Percentiles rank a stretch among this genome's conserved stretches.
These are phyloP conservation scores for Phytophthora sp. DNA, from an alignment of 352 stramenopile species.

Conservation along the genomic window DNA sequence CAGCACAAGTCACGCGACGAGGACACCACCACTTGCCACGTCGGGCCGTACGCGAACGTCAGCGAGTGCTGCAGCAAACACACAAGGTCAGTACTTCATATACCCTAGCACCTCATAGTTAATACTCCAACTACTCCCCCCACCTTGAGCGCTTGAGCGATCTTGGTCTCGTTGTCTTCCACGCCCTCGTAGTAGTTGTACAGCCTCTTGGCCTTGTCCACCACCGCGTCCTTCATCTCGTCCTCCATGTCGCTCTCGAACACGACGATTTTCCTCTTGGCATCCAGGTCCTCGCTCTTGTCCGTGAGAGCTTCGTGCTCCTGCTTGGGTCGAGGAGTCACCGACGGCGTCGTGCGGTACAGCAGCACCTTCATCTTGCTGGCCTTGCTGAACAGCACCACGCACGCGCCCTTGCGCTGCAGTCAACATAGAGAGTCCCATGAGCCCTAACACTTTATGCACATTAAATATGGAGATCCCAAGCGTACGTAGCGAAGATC, in stretches of 20 bases:
- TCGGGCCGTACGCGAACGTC: slow-evolving; percentile 66
- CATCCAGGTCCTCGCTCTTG: slow-evolving; percentile 9
- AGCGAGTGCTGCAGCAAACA: slow-evolving; percentile 51
- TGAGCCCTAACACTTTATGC: neutral
- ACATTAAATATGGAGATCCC: neutral
- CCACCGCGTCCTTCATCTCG: slow-evolving; percentile 44
- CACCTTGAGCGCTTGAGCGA: slow-evolving; percentile 72
- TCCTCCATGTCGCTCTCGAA: slow-evolving; percentile 66
- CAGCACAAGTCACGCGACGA: slow-evolving; percentile 62
- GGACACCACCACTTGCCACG: slow-evolving; percentile 73
- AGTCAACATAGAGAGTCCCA: slow-evolving; percentile 2
- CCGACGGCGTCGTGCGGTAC: slow-evolving; percentile 65
- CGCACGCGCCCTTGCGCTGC: slow-evolving; percentile 70
- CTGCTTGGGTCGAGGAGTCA: slow-evolving; percentile 33
- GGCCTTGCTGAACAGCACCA: slow-evolving; percentile 65
- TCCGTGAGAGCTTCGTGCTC: slow-evolving; percentile 38
- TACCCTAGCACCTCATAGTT: neutral
- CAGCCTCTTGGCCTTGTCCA: slow-evolving; percentile 46
- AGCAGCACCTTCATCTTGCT: slow-evolving; percentile 77
- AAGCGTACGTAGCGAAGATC: slow-evolving; percentile 76
- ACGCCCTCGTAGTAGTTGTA: slow-evolving; percentile 45
- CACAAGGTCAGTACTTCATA: slow-evolving; percentile 1
- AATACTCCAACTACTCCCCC: neutral
- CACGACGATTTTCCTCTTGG: slow-evolving; percentile 52
- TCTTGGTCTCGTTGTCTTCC: slow-evolving; percentile 47